phyloP scores from a whole-genome alignment of 139 green algal genomes.

The Dunaliella primolecta region DNA sequence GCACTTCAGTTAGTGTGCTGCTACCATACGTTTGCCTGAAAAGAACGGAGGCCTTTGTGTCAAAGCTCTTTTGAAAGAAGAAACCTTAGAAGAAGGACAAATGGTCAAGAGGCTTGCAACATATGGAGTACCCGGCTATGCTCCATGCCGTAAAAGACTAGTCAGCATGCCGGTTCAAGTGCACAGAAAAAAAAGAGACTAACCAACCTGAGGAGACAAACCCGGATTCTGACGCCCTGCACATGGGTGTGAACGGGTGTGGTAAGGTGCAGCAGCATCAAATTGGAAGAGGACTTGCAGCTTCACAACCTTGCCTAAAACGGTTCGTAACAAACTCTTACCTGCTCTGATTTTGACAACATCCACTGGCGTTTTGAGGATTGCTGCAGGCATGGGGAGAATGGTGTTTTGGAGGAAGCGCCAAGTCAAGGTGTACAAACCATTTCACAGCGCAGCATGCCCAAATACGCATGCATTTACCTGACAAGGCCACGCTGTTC shows the following conservation, averaged over 20 bases:
- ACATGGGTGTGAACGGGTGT: not conserved
- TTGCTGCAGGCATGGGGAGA: constrained; percentile 61
- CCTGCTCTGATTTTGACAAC: constrained; percentile 53
- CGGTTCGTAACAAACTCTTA: not conserved
- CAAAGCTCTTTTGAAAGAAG: not conserved
- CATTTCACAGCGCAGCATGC: not conserved
- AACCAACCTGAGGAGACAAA: not conserved
- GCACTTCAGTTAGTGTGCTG: too few species aligned
- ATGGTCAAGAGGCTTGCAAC: not conserved
- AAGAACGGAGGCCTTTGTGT: not conserved
- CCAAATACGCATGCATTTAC: not conserved
- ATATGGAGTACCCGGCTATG: not conserved
- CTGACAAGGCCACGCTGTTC: constrained; percentile 40
- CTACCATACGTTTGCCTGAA: too few species aligned
- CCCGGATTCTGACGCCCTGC: not conserved
- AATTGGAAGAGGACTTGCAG: constrained; percentile 7
- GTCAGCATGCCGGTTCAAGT: not conserved
- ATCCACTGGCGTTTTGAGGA: constrained; percentile 36
- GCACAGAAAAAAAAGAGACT: not conserved
- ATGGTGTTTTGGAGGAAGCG: constrained; percentile 4
- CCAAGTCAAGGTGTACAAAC: not conserved
- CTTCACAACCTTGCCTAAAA: constrained; percentile 44
- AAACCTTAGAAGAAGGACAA: not conserved
- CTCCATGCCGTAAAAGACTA: too few species aligned
- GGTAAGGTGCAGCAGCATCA: not conserved